These are phyloP conservation scores for Thelonectria rubi DNA, from an alignment of 2,329 filamentous ascomycete genomes.

Conservation along the genomic window DNA sequence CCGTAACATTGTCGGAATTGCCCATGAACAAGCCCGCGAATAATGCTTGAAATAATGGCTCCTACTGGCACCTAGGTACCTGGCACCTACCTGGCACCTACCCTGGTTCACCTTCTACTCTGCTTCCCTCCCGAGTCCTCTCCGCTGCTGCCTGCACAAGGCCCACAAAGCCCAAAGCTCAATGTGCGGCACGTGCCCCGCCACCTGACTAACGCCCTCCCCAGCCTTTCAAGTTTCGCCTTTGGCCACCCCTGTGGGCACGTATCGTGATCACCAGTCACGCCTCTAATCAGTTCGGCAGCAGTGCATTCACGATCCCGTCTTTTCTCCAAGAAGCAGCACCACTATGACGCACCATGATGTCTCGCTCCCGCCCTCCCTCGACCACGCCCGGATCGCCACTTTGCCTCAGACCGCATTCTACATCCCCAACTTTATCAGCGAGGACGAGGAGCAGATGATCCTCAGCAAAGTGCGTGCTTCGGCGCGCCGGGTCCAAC, in stretches of 20 bases:
- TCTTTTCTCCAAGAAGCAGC: not conserved
- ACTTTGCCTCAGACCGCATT: conserved; percentile 73
- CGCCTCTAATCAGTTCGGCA: conserved; percentile 7
- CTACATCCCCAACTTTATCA: conserved; percentile 90
- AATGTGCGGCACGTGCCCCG: conserved; percentile 32
- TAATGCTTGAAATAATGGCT: too few relatives aligned
- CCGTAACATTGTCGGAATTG: conserved; percentile 1
- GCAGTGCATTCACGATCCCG: not conserved
- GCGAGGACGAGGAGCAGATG: conserved; percentile 72
- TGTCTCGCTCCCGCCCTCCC: conserved; percentile 54
- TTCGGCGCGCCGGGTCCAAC: conserved; percentile 34
- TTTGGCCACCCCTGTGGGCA: conserved; percentile 2
- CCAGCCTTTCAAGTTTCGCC: not conserved
- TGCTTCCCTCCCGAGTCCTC: not conserved
- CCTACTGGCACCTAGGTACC: too few relatives aligned
- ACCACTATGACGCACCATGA: not conserved
- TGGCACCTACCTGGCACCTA: too few relatives aligned
- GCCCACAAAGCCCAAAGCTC: not conserved
- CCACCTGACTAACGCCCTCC: conserved; percentile 17
- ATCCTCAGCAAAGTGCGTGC: conserved; percentile 74
- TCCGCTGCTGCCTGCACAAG: conserved; percentile 20
- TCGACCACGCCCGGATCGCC: conserved; percentile 62
- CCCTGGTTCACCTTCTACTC: too few relatives aligned
- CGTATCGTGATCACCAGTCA: conserved; percentile 18
- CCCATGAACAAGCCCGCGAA: too few relatives aligned